Conservation (phyloP, 2,329 filamentous ascomycete species). For the Phialophora tarda region DNA sequence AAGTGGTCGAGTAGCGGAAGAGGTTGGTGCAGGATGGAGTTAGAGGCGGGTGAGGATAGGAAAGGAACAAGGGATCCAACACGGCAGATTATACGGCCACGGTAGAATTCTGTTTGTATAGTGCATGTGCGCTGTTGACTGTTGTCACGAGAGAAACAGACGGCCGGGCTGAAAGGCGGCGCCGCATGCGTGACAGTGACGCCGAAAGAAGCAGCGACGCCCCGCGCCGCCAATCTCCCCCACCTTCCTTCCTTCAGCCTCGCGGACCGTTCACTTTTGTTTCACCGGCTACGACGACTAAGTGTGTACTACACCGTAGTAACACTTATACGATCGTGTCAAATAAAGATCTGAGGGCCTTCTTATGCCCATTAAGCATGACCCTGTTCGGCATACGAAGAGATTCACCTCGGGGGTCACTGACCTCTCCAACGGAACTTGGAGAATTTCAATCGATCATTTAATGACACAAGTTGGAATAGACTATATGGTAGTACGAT, state of each 20-base stretch:
- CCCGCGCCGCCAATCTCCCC: neutral
- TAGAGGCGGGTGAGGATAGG: neutral
- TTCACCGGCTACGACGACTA: neutral
- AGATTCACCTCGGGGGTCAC: neutral
- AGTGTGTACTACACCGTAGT: neutral
- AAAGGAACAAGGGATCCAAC: neutral
- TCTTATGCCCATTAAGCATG: neutral
- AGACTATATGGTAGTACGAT: neutral
- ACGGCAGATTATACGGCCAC: neutral
- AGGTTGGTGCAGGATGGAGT: neutral
- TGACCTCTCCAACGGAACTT: neutral
- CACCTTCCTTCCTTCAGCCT: conserved; percentile 2
- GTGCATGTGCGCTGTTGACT: neutral
- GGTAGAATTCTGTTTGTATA: neutral
- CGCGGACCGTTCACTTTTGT: neutral
- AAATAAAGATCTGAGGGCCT: neutral
- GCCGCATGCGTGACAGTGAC: neutral
- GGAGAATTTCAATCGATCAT: neutral
- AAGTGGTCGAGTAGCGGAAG: conserved; percentile 2
- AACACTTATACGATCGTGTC: neutral
- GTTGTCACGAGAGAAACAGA: neutral
- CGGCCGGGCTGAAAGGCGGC: neutral
- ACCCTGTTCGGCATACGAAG: too few species aligned
- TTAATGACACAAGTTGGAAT: neutral
- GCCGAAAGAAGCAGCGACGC: neutral